Conservation (phyloP, 768 basidiomycete genomes). For the Russula abietina region DNA sequence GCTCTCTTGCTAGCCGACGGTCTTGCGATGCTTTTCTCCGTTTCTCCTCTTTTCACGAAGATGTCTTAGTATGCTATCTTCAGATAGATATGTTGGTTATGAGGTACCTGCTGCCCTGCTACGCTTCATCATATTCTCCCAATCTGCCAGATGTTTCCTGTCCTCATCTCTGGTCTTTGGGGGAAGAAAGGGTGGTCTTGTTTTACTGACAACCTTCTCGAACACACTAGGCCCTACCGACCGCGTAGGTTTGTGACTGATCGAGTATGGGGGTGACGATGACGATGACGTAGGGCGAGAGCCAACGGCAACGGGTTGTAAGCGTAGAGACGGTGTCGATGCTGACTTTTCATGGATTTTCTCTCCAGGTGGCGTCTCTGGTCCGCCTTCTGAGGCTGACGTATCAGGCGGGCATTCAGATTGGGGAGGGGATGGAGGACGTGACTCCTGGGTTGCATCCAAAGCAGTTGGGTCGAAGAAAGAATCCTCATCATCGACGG, state of each 20-base stretch:
- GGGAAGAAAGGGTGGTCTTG: constrained; percentile 78
- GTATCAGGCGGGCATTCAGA: constrained; percentile 18
- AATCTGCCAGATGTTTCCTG: constrained; percentile 74
- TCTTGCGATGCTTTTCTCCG: constrained; percentile 57
- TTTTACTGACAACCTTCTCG: constrained; percentile 77
- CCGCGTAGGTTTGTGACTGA: constrained; percentile 37
- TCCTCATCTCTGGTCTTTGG: constrained; percentile 77
- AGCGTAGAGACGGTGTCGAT: constrained; percentile 29
- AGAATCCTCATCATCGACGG: not conserved
- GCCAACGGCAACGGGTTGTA: constrained; percentile 28
- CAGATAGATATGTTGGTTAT: not conserved
- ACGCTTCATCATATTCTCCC: constrained; percentile 83
- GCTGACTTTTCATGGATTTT: not conserved
- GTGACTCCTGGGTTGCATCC: constrained; percentile 7
- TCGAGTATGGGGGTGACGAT: constrained; percentile 23
- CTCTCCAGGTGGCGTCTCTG: constrained; percentile 4
- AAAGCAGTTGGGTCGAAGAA: constrained; percentile 2
- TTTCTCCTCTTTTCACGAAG: constrained; percentile 53
- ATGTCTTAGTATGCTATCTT: constrained; percentile 2
- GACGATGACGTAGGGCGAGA: constrained; percentile 30
- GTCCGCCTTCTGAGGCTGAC: constrained; percentile 10
- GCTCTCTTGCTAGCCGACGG: constrained; percentile 57
- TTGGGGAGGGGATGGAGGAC: constrained; percentile 9
- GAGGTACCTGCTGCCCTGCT: constrained; percentile 64
- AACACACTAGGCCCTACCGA: constrained; percentile 63